Base-by-base conservation (phyloP, 352 stramenopile species). In the Halophytophthora polymorphica region DNA sequence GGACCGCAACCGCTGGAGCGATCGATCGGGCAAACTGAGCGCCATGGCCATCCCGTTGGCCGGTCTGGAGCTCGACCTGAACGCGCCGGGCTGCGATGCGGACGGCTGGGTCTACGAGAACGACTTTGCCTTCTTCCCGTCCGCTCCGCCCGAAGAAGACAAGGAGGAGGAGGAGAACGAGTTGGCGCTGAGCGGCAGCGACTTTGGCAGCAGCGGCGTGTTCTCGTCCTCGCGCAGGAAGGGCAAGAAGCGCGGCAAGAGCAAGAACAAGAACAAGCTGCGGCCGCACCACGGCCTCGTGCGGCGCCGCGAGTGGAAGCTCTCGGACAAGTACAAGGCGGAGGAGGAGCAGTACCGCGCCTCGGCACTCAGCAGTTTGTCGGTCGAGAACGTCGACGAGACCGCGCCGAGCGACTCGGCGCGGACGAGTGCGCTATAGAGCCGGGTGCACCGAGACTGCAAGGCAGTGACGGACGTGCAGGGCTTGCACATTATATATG, bases 81-180 rank as follows among this genome's bases (percentile, higher is more conserved):
- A 79, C 31, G 77, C 53, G 0, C 67, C 77, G 2, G 75, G 73
- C 0, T 88, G 77, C 33, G 84, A 95, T 45, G 70, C 77, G 3
- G 77, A 95, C 36, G 84, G 84, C 14, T 95, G 84, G 84, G 72
- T 92, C 15, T 95, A 93, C 53, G 82, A 85, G 46, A 83, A 82
- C 17, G 84, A 95, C 45, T 95, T 95, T 60, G 80, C 78, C 43
- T 73, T 86, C 52, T 92, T 92, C 58, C 66, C 81, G 25, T 88
- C 81, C 4, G 53, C 58, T 11, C 66, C 70, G 45, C 66, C 64
- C 2, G 45, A 47, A 11, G 64, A 71, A 17, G 31, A 57, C 12
- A 44, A 74, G 12, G 58, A 67, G 5, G 58, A 68, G 4, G 66
- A 73, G 12, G 62, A 72, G 4, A 18, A 55, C 12, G 63, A 69